Percentiles rank a stretch among this genome's conserved stretches.
Conservation (phyloP, 768 basidiomycete species). For the Kwoniella sp. region DNA sequence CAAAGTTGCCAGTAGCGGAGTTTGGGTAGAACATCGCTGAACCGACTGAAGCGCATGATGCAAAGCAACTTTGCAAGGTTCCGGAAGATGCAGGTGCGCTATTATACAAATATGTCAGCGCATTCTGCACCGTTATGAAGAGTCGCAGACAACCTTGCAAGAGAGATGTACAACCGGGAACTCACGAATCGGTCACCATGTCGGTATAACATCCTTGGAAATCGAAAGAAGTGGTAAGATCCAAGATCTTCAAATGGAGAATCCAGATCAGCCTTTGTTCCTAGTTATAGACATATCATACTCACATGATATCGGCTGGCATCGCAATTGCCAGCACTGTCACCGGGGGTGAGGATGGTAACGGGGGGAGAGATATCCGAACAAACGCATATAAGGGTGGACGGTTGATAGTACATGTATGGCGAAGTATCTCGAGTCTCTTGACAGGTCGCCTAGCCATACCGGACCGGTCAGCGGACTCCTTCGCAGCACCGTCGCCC, state of each 20-base stretch:
- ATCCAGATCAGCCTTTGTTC: too few species aligned
- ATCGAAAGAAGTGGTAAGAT: not conserved
- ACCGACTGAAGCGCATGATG: not conserved
- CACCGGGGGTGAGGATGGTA: not conserved
- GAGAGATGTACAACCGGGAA: too few species aligned
- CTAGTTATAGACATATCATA: not conserved
- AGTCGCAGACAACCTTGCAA: too few species aligned
- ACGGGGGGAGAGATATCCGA: not conserved
- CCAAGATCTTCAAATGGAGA: not conserved
- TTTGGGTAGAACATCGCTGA: conserved; percentile 5
- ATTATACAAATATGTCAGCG: not conserved
- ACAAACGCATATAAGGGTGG: not conserved
- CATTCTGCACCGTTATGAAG: too few species aligned
- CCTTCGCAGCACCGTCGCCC: too few species aligned
- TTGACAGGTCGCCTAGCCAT: not conserved
- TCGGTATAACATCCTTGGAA: conserved; percentile 7
- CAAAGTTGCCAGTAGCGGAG: conserved; percentile 2
- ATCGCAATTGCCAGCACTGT: conserved; percentile 1
- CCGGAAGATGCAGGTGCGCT: not conserved
- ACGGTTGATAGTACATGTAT: not conserved
- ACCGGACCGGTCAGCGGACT: not conserved
- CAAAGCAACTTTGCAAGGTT: conserved; percentile 6
- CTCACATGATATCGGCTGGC: conserved; percentile 3
- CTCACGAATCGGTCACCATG: conserved; percentile 4
- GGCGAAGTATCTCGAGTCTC: not conserved